A percentile compares a stretch with the other conserved stretches of the same genome.
phyloP scores from a whole-genome alignment of 805 yeast species.

The Starmera quercuum region DNA sequence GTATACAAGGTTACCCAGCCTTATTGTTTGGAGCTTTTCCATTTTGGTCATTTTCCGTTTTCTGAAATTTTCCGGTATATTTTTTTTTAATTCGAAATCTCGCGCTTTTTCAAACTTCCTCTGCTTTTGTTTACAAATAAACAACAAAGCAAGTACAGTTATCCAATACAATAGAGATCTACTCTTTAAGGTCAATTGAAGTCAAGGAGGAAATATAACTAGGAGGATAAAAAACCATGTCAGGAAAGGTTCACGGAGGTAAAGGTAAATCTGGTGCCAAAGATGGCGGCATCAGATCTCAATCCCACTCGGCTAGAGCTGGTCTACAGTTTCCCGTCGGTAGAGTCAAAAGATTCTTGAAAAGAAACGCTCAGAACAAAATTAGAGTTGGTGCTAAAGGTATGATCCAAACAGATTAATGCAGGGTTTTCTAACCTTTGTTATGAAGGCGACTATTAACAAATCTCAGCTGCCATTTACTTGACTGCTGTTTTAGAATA shows the following conservation, averaged over 20 bases:
- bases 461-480: conserved; percentile 68
- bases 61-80: too few relatives aligned
- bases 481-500: conserved; percentile 94
- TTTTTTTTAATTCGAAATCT: too few relatives aligned
- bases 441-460: conserved; percentile 9
- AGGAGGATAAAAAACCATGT: conserved; percentile 38
- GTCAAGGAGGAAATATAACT: neutral
- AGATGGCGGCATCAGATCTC: conserved; percentile 53
- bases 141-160: too few relatives aligned
- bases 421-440: neutral
- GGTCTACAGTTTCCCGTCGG: conserved; percentile 98
- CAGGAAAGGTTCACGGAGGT: conserved; percentile 96
- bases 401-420: conserved; percentile 6
- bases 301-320: conserved; percentile 90
- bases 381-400: conserved; percentile 74
- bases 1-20: too few relatives aligned
- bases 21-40: too few relatives aligned
- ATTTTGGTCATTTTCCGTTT: too few relatives aligned
- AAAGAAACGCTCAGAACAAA: conserved; percentile 80
- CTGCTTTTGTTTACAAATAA: neutral
- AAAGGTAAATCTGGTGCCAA: conserved; percentile 91
- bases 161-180: neutral
- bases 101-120: conserved; percentile 1
- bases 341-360: conserved; percentile 94
- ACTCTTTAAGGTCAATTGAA: neutral